phyloP scores from a whole-genome alignment of 2,329 filamentous ascomycete species.

The Curvularia sp. region DNA sequence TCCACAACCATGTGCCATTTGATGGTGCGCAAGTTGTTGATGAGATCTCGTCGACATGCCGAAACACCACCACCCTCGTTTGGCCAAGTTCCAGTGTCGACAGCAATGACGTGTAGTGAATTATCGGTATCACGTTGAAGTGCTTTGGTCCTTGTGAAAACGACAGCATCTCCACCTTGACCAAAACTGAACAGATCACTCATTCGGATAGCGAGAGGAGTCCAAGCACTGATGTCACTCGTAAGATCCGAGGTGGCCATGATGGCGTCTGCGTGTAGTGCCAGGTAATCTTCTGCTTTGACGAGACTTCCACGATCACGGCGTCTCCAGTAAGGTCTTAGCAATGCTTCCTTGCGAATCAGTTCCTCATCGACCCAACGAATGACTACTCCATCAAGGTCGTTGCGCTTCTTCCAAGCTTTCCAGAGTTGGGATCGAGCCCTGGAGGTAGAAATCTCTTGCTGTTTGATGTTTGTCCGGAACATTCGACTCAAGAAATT shows the following conservation, averaged over 20 bases:
- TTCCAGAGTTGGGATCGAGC: constrained; percentile 52
- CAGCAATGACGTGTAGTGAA: constrained; percentile 51
- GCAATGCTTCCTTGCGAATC: constrained; percentile 45
- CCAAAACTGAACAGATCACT: constrained; percentile 61
- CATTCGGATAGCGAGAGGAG: constrained; percentile 59
- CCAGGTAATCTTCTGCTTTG: constrained; percentile 50
- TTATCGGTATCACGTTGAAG: constrained; percentile 54
- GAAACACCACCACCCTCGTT: constrained; percentile 54
- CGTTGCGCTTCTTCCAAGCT: constrained; percentile 50
- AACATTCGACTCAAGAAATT: constrained; percentile 46
- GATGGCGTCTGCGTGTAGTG: constrained; percentile 57
- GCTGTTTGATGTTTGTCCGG: constrained; percentile 49
- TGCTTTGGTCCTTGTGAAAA: constrained; percentile 58
- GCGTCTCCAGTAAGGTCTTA: constrained; percentile 49
- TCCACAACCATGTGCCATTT: constrained; percentile 55
- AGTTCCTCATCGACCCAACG: constrained; percentile 51
- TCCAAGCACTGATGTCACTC: constrained; percentile 61
- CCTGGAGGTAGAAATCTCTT: constrained; percentile 49
- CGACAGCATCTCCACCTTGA: constrained; percentile 60
- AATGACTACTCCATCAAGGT: constrained; percentile 50
- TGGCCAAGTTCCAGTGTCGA: constrained; percentile 54
- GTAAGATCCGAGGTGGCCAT: constrained; percentile 61
- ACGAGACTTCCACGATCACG: constrained; percentile 48
- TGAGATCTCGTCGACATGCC: constrained; percentile 52
- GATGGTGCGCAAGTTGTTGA: constrained; percentile 53